Evolutionary conservation across 2,329 filamentous ascomycete species (phyloP).

Genomic region (Knufia fluminis): DNA sequence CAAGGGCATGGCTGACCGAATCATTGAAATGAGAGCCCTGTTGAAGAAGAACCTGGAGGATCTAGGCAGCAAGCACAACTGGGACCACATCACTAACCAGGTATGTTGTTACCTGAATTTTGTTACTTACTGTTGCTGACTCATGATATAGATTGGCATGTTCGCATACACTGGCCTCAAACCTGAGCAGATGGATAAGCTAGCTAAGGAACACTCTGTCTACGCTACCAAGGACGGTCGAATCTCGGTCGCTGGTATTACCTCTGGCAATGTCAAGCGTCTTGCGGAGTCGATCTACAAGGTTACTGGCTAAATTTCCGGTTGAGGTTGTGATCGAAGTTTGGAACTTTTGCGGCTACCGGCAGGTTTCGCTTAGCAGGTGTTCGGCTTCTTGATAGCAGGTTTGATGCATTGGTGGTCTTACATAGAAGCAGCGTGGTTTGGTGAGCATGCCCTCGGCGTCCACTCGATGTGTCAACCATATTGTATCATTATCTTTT

Average conservation of each 20-base stretch:
- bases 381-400: background rate
- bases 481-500: too few relatives aligned
- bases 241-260: conserved; percentile 44
- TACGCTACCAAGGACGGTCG: conserved; percentile 76
- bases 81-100: conserved; percentile 96
- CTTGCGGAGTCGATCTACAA: conserved; percentile 44
- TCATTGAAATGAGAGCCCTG: conserved; percentile 94
- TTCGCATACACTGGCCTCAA: conserved; percentile 95
- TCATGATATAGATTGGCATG: conserved; percentile 69
- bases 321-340: background rate
- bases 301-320: conserved; percentile 35
- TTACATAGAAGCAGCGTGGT: background rate
- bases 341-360: background rate
- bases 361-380: background rate
- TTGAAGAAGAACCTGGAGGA: conserved; percentile 92
- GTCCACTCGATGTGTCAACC: background rate
- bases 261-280: conserved; percentile 40
- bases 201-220: conserved; percentile 93
- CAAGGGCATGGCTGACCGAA: conserved; percentile 97
- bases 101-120: conserved; percentile 23
- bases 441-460: background rate
- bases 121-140: conserved; percentile 9
- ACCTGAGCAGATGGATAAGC: conserved; percentile 78
- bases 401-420: background rate
- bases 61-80: conserved; percentile 92